Percentiles rank a stretch among this genome's conserved stretches.
Evolutionary conservation across 1,284 basidiomycete genomes (phyloP).

Genomic region (Ceraceosorus guamensis): DNA sequence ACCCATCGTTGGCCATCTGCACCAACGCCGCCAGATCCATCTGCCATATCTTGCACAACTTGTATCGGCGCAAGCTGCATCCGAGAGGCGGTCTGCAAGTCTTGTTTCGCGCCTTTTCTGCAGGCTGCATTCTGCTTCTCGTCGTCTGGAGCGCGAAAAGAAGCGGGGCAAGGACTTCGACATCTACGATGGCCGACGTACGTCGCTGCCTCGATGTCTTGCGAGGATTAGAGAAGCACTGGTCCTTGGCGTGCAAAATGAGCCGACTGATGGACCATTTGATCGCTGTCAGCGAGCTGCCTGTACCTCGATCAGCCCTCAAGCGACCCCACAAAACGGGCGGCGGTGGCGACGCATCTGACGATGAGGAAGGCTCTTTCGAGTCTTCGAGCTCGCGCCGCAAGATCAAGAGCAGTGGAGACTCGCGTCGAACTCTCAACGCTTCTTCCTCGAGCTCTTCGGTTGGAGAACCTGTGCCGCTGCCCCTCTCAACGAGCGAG

Average conservation of each 20-base stretch:
- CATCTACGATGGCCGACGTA: conserved; percentile 27
- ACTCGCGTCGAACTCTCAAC: neutral
- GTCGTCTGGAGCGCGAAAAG: conserved; percentile 32
- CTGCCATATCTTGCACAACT: conserved; percentile 25
- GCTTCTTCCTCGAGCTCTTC: neutral
- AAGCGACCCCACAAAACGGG: neutral
- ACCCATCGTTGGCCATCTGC: conserved; percentile 40
- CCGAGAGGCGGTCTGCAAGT: conserved; percentile 11
- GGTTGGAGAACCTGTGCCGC: neutral
- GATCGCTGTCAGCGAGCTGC: conserved; percentile 19
- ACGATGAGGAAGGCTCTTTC: neutral
- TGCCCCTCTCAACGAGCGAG: neutral
- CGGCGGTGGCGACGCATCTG: neutral
- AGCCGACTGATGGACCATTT: conserved; percentile 23
- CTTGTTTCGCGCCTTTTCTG: conserved; percentile 17
- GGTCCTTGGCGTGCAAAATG: conserved; percentile 26
- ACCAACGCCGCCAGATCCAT: conserved; percentile 39
- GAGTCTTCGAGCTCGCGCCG: too few relatives aligned
- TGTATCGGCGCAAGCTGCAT: conserved; percentile 21
- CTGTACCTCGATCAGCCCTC: conserved; percentile 13
- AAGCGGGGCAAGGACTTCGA: conserved; percentile 24
- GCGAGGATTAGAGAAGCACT: conserved; percentile 22
- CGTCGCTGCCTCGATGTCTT: conserved; percentile 29
- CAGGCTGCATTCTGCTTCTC: conserved; percentile 27
- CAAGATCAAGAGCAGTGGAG: neutral